A percentile compares a stretch with the other conserved stretches of the same genome.
Evolutionary conservation across 768 basidiomycete species (phyloP).

Genomic region (Lactarius psammicola): DNA sequence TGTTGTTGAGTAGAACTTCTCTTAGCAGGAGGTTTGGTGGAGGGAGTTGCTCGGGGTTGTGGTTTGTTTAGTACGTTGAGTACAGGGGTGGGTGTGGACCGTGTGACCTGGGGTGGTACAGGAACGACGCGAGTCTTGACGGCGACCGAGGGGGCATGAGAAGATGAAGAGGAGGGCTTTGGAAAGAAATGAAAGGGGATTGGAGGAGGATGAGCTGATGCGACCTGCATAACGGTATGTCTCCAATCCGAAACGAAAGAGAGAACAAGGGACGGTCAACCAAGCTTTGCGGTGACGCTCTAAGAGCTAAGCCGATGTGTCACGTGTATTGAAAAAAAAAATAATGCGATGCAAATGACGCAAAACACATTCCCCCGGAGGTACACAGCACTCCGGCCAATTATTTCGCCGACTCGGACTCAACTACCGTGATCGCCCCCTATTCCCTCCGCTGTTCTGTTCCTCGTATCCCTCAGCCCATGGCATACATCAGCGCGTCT

Average conservation of each 20-base stretch:
- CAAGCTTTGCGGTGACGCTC: background rate
- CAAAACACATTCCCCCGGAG: background rate
- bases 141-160: constrained; percentile 24
- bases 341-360: constrained; percentile 4
- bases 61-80: constrained; percentile 2
- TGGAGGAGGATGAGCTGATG: constrained; percentile 13
- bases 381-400: background rate
- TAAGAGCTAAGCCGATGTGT: background rate
- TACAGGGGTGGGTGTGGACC: background rate
- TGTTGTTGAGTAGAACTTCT: constrained; percentile 4
- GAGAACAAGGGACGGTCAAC: background rate
- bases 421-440: background rate
- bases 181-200: constrained; percentile 36
- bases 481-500: background rate
- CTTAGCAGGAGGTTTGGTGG: constrained; percentile 7
- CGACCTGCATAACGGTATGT: constrained; percentile 25
- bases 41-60: constrained; percentile 6
- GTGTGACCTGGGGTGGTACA: constrained; percentile 20
- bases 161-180: constrained; percentile 31
- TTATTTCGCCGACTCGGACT: background rate
- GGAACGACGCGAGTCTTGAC: constrained; percentile 37
- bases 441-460: background rate
- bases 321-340: background rate
- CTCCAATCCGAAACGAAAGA: background rate
- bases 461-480: constrained; percentile 4